Evolutionary conservation across 2,329 filamentous ascomycete genomes (phyloP).

Genomic region (Talaromyces sp.): DNA sequence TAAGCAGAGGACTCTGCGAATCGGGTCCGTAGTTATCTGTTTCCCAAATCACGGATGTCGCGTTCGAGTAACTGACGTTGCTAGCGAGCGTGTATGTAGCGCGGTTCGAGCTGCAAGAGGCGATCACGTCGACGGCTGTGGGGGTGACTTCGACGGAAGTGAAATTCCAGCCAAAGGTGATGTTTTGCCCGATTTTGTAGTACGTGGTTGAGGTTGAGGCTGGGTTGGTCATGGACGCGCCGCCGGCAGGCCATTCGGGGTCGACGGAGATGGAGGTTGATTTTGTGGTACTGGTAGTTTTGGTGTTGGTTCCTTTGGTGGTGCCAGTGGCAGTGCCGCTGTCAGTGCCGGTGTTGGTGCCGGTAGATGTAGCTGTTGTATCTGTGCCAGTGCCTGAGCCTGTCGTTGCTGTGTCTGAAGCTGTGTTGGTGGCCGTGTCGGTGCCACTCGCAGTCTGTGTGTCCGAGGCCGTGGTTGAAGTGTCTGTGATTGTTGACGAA

Average conservation of each 20-base stretch:
- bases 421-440: background rate
- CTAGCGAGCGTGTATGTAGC: slow-evolving; percentile 60
- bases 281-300: slow-evolving; percentile 21
- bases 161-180: slow-evolving; percentile 68
- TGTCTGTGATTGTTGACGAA: slow-evolving; percentile 16
- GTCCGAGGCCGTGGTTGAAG: slow-evolving; percentile 17
- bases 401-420: slow-evolving; percentile 17
- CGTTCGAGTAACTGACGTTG: slow-evolving; percentile 56
- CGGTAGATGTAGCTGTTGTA: slow-evolving; percentile 19
- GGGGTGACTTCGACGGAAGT: slow-evolving; percentile 61
- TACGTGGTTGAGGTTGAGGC: slow-evolving; percentile 51
- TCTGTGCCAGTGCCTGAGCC: slow-evolving; percentile 19
- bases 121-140: slow-evolving; percentile 58
- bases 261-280: slow-evolving; percentile 48
- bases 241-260: slow-evolving; percentile 55
- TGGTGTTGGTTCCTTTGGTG: slow-evolving; percentile 4
- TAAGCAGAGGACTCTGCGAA: slow-evolving; percentile 52
- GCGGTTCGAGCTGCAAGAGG: slow-evolving; percentile 58
- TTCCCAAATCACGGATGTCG: slow-evolving; percentile 58
- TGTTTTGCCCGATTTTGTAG: slow-evolving; percentile 62
- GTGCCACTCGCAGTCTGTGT: background rate
- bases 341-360: background rate
- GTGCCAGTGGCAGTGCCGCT: background rate
- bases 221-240: slow-evolving; percentile 61
- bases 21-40: slow-evolving; percentile 53